Percentiles rank a stretch among this genome's conserved stretches.
Conservation (phyloP, 2,329 filamentous ascomycete genomes). For the Chaetomium strumarium region DNA sequence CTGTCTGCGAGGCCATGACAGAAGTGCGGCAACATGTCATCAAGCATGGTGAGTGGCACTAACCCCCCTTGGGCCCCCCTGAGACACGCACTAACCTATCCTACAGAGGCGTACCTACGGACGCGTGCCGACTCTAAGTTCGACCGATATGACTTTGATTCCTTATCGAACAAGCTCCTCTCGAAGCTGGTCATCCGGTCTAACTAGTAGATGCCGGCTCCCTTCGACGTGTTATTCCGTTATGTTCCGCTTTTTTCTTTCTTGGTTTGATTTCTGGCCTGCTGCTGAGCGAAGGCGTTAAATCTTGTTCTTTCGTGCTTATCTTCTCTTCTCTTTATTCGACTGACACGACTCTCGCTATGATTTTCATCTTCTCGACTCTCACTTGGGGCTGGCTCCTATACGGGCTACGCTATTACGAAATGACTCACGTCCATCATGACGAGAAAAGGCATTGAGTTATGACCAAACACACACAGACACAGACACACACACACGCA, state of each 20-base stretch:
- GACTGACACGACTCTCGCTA: constrained; percentile 11
- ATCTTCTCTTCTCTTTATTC: not conserved
- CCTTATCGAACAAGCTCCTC: constrained; percentile 92
- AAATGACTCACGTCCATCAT: constrained; percentile 28
- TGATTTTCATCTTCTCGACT: constrained; percentile 13
- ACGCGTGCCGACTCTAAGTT: constrained; percentile 75
- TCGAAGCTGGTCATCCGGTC: constrained; percentile 94
- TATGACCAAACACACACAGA: constrained; percentile 6
- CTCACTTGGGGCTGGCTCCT: constrained; percentile 23
- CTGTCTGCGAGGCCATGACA: constrained; percentile 92
- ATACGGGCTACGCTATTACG: constrained; percentile 19
- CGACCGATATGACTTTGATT: constrained; percentile 89
- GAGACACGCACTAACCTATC: constrained; percentile 35
- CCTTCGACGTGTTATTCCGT: constrained; percentile 1
- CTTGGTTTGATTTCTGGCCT: constrained; percentile 24
- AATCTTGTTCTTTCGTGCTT: constrained; percentile 8
- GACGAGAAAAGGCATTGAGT: constrained; percentile 13
- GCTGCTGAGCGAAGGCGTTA: constrained; percentile 25
- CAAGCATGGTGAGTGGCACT: constrained; percentile 71
- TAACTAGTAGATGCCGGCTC: constrained; percentile 57
- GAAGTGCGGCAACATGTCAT: constrained; percentile 89
- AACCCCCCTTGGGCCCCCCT: not conserved
- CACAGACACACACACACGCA: not conserved
- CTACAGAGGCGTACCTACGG: constrained; percentile 76
- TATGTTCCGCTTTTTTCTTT: constrained; percentile 23